A percentile compares a stretch with the other conserved stretches of the same genome.
Evolutionary conservation across 2,329 filamentous ascomycete genomes (phyloP).

Genomic region (Botrytis paeoniae): DNA sequence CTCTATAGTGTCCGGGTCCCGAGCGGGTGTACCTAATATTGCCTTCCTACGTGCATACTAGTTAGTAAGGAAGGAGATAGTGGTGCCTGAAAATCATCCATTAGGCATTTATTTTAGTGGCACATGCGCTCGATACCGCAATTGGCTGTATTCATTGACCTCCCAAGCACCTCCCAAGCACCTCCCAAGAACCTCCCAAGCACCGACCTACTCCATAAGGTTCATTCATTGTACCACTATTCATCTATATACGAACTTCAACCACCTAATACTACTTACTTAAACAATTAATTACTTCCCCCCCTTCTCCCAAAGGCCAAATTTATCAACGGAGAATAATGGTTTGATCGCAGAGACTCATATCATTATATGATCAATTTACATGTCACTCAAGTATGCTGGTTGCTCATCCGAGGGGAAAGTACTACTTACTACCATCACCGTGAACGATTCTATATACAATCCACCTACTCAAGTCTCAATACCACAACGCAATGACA

Average conservation of each 20-base stretch:
- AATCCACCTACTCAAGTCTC: background rate
- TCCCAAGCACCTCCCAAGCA: background rate
- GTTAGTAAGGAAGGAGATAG: background rate
- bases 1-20: no score
- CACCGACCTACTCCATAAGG: background rate
- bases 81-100: background rate
- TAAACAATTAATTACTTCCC: background rate
- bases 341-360: background rate
- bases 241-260: background rate
- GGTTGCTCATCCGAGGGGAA: constrained; percentile 20
- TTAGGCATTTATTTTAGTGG: background rate
- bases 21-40: background rate
- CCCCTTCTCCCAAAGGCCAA: background rate
- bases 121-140: background rate
- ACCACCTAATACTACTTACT: background rate
- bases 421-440: constrained; percentile 26
- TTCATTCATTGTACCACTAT: background rate
- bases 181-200: background rate
- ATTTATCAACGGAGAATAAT: background rate
- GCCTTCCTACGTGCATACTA: no score
- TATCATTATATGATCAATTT: background rate
- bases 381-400: constrained; percentile 25
- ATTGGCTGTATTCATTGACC: background rate
- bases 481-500: constrained; percentile 27
- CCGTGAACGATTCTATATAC: constrained; percentile 10